Evolutionary conservation across 1,284 basidiomycete genomes (phyloP).

Genomic region (Bondarzewia mesenterica): DNA sequence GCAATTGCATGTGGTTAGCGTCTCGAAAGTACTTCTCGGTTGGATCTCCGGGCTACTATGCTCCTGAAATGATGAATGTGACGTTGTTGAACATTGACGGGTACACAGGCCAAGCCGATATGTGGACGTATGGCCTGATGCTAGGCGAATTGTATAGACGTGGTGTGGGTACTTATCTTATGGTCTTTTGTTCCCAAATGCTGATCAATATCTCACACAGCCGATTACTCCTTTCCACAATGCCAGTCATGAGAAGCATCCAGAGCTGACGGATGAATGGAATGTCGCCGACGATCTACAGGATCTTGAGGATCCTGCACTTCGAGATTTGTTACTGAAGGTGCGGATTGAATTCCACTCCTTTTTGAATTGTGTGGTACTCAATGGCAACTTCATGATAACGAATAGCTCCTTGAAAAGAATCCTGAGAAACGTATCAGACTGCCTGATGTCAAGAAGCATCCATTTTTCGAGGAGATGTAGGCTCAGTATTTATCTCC

Average conservation of each 20-base stretch:
- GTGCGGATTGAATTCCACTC: conserved; percentile 1
- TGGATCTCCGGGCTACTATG: conserved; percentile 17
- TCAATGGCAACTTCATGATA: background rate
- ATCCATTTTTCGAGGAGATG: conserved; percentile 13
- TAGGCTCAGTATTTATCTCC: background rate
- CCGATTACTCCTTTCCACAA: background rate
- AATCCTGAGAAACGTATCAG: conserved; percentile 11
- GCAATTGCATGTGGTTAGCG: background rate
- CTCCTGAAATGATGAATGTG: conserved; percentile 14
- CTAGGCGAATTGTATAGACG: conserved; percentile 2
- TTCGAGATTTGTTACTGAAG: conserved; percentile 5
- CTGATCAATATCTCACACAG: background rate
- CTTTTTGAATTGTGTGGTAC: too few relatives aligned
- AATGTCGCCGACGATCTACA: background rate
- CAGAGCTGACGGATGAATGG: background rate
- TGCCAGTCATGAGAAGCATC: background rate
- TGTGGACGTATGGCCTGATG: conserved; percentile 17
- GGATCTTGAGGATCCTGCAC: background rate
- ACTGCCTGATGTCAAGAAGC: conserved; percentile 8
- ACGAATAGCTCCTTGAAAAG: conserved; percentile 12
- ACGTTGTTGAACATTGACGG: background rate
- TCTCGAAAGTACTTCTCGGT: background rate
- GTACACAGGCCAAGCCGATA: conserved; percentile 14
- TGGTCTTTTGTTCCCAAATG: background rate
- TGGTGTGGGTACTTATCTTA: background rate